phyloP scores from a whole-genome alignment of 148 eudicot species.

The Persicaria tinctoria region DNA sequence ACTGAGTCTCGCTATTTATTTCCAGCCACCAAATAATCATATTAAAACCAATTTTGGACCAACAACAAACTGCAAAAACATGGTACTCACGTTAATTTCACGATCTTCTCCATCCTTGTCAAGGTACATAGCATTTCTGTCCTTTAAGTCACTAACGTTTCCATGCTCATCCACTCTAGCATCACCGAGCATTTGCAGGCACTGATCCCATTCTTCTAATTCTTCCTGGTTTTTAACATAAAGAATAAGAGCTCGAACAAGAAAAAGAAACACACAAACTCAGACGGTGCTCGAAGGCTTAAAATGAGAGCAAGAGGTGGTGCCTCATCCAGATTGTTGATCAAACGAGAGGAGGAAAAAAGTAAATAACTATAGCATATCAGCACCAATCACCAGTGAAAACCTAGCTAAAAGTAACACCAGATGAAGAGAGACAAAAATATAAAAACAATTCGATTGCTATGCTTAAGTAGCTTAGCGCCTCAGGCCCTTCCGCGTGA shows the following conservation, averaged over 20 bases:
- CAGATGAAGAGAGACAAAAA: no score
- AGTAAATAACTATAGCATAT: neutral
- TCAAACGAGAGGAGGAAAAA: neutral
- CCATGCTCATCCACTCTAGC: slow-evolving; percentile 90
- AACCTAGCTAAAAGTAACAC: no score
- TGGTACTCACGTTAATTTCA: slow-evolving; percentile 73
- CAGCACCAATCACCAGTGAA: neutral
- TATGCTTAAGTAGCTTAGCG: neutral
- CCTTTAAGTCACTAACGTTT: slow-evolving; percentile 58
- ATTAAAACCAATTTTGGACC: neutral
- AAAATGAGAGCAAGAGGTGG: neutral
- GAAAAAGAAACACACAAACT: neutral
- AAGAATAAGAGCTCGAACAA: neutral
- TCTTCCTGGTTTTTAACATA: slow-evolving; percentile 49
- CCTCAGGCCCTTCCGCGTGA: neutral
- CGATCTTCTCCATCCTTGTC: slow-evolving; percentile 93
- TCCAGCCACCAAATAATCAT: neutral
- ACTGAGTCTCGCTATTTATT: neutral
- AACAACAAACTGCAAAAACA: slow-evolving; percentile 7
- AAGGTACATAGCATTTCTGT: slow-evolving; percentile 58
- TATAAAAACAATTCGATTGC: neutral
- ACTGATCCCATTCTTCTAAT: slow-evolving; percentile 97
- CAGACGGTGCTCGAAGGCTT: neutral
- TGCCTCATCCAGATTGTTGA: neutral
- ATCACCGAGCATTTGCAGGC: slow-evolving; percentile 91